Evolutionary conservation across 2,329 filamentous ascomycete species (phyloP), one percentile per base, ranked within the genome.

Genomic region (Xenoacremonium recifei): DNA sequence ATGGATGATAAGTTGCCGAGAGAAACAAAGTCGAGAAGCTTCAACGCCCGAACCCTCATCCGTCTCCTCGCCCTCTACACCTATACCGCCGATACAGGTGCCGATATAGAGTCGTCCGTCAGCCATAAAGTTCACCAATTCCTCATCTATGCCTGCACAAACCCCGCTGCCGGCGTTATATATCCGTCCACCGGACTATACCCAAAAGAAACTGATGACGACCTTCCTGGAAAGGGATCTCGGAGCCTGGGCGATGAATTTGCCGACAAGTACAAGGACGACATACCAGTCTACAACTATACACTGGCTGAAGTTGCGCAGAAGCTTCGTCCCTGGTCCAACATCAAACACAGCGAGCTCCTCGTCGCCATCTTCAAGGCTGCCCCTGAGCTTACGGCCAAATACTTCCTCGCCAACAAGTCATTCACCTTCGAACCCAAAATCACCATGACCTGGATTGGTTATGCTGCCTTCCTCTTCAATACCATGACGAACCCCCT

Each of bases 401-500:
- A 90, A 57, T 99, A 95, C 63, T 97, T 96, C 59, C 74, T 82
- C 32, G 84, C 80, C 60, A 91, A 89, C 59, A 83, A 79, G 46
- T 80, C 84, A 40, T 93, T 97, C 57, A 81, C 84, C 0, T 89
- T 95, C 49, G 91, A 97, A 31, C 91, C 93, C 0, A 97, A 96
- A 60, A 75, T 95, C 5, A 93, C 90, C 3, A 84, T 90, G 33
- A 93, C 90, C 0, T 99, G 93, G 93, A 87, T 97, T 53, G 91
- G 92, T 31, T 96, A 95, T 61, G 89, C 90, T 0, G 83, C 90
- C 0, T 89, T 97, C 48, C 69, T 99, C 5, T 95, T 95, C 64
- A 87, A 86, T 47, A 81, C 84, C 1, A 82, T 96, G 34, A 79
- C 85, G 43, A 71, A 95, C 25, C 81, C 84, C 2, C 72, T 96